Evolutionary conservation across 1,139 yeast species (phyloP).

Genomic region (Candida labiduridarum): DNA sequence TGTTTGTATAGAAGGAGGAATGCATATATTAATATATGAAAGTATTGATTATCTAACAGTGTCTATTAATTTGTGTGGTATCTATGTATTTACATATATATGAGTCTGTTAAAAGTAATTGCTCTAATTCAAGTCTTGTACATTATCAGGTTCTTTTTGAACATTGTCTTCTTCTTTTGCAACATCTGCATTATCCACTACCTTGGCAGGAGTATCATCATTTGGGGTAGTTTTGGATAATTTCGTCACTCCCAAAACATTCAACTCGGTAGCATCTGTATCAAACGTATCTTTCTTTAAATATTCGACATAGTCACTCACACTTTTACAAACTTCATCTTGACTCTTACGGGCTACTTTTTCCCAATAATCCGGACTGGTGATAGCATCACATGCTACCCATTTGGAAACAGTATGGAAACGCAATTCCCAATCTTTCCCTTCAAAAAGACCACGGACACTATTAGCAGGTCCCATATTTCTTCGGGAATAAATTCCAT

Average conservation of each 20-base stretch:
- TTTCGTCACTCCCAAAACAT: background rate
- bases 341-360: constrained; percentile 23
- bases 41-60: background rate
- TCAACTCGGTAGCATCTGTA: constrained; percentile 6
- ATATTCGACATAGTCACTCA: constrained; percentile 28
- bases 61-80: background rate
- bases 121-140: background rate
- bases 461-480: constrained; percentile 24
- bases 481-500: constrained; percentile 21
- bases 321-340: constrained; percentile 26
- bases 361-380: constrained; percentile 26
- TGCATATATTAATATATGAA: background rate
- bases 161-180: background rate
- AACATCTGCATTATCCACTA: background rate
- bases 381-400: constrained; percentile 37
- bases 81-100: background rate
- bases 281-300: constrained; percentile 26
- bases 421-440: constrained; percentile 25
- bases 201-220: background rate
- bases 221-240: background rate
- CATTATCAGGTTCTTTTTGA: background rate
- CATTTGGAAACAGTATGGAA: constrained; percentile 38
- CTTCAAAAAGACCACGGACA: constrained; percentile 17
- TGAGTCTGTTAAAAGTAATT: background rate
- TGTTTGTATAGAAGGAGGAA: background rate